Conservation (phyloP, 805 yeast species). For the Metschnikowia kofuensis region DNA sequence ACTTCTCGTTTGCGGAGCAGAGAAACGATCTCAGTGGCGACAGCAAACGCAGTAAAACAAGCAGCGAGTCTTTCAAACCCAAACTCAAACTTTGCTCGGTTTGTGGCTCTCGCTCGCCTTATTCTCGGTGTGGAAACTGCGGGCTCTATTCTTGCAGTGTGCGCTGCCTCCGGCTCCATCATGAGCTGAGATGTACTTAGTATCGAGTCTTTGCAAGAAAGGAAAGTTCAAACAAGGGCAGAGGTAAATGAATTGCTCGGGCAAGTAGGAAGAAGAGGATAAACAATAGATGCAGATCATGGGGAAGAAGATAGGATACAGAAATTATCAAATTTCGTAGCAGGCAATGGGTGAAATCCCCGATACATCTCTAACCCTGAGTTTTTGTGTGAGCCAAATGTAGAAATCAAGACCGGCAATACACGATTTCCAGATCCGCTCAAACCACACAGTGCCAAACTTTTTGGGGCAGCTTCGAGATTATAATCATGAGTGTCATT, state of each 20-base stretch:
- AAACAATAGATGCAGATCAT: too few relatives aligned
- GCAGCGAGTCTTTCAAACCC: slow-evolving; percentile 23
- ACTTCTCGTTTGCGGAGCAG: slow-evolving; percentile 41
- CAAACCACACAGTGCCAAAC: too few relatives aligned
- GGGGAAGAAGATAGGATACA: too few relatives aligned
- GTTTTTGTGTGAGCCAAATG: too few relatives aligned
- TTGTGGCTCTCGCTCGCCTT: slow-evolving; percentile 36
- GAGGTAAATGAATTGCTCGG: background rate
- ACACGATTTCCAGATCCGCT: background rate
- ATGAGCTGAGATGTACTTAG: slow-evolving; percentile 39
- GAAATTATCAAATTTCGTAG: too few relatives aligned
- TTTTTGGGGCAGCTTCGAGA: too few relatives aligned
- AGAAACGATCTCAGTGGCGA: slow-evolving; percentile 19
- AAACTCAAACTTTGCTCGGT: slow-evolving; percentile 39
- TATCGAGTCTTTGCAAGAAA: background rate
- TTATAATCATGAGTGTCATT: slow-evolving; percentile 2
- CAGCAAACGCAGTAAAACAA: slow-evolving; percentile 16
- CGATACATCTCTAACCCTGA: too few relatives aligned
- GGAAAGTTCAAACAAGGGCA: background rate
- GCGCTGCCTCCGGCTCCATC: slow-evolving; percentile 37
- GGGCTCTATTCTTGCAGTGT: slow-evolving; percentile 42
- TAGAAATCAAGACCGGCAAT: background rate
- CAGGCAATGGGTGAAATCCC: too few relatives aligned
- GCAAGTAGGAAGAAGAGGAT: too few relatives aligned
- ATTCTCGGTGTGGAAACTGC: slow-evolving; percentile 38